Conservation (phyloP, 495 filamentous ascomycete species). For the Penicillium diatomitis region DNA sequence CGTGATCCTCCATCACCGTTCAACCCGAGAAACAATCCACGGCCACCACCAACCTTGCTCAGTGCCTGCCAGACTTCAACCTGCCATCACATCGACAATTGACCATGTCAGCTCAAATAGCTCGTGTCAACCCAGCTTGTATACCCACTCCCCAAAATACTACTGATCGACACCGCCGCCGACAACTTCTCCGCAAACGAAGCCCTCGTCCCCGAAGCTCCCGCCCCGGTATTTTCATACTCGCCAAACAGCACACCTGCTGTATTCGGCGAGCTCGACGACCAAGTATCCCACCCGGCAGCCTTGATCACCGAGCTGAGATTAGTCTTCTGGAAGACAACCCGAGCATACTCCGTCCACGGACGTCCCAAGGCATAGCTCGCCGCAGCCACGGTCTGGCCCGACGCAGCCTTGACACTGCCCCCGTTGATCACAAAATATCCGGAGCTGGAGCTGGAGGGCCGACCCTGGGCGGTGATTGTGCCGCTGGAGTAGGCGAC, state of each 20-base stretch:
- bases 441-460: slow-evolving; percentile 35
- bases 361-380: slow-evolving; percentile 57
- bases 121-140: slow-evolving; percentile 31
- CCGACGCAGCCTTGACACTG: slow-evolving; percentile 36
- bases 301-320: slow-evolving; percentile 49
- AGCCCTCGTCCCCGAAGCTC: slow-evolving; percentile 49
- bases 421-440: slow-evolving; percentile 59
- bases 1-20: too few species aligned
- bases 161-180: slow-evolving; percentile 34
- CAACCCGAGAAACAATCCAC: too few species aligned
- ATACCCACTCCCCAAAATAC: slow-evolving; percentile 45
- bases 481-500: slow-evolving; percentile 31
- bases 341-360: slow-evolving; percentile 51
- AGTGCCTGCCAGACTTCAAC: too few species aligned
- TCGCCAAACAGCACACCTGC: slow-evolving; percentile 48
- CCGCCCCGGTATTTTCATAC: slow-evolving; percentile 50
- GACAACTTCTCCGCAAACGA: slow-evolving; percentile 42
- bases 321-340: slow-evolving; percentile 50
- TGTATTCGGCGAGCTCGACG: slow-evolving; percentile 35
- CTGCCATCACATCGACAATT: neutral
- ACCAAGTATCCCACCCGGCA: slow-evolving; percentile 56
- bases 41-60: too few species aligned
- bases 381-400: slow-evolving; percentile 37
- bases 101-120: slow-evolving; percentile 12
- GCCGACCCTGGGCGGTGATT: slow-evolving; percentile 53